A percentile compares a stretch with the other conserved stretches of the same genome.
Conservation (phyloP, 2,329 filamentous ascomycete species). For the Xylaria hypoxylon region DNA sequence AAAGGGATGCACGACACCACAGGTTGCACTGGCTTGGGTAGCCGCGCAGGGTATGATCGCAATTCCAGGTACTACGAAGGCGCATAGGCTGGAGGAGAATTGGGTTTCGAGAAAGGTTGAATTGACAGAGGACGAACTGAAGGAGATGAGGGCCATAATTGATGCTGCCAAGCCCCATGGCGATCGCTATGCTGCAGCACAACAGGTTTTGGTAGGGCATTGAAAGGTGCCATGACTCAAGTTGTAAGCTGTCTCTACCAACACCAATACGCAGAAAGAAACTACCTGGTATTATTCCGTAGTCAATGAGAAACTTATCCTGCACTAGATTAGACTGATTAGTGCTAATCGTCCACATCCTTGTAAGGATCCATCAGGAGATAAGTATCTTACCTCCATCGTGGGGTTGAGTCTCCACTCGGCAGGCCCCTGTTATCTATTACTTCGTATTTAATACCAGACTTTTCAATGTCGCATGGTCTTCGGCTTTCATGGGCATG, state of each 20-base stretch:
- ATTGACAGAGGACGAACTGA: constrained; percentile 7
- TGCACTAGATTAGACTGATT: too few relatives aligned
- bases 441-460: too few relatives aligned
- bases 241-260: too few relatives aligned
- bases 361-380: too few relatives aligned
- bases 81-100: constrained; percentile 5
- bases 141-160: constrained; percentile 13
- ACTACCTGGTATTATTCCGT: too few relatives aligned
- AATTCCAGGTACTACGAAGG: constrained; percentile 13
- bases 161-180: constrained; percentile 13
- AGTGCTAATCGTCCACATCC: too few relatives aligned
- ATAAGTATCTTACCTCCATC: too few relatives aligned
- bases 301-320: too few relatives aligned
- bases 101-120: constrained; percentile 5
- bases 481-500: too few relatives aligned
- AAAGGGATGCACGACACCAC: not conserved
- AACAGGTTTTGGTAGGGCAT: constrained; percentile 62
- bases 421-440: too few relatives aligned
- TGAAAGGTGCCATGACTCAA: not conserved
- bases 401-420: too few relatives aligned
- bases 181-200: constrained; percentile 6
- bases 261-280: constrained; percentile 50
- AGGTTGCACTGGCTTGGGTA: constrained; percentile 17
- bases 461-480: too few relatives aligned
- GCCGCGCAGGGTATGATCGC: constrained; percentile 13